These are phyloP conservation scores for Pharnaceum exiguum DNA, from an alignment of 148 eudicot species.

Conservation along the genomic window DNA sequence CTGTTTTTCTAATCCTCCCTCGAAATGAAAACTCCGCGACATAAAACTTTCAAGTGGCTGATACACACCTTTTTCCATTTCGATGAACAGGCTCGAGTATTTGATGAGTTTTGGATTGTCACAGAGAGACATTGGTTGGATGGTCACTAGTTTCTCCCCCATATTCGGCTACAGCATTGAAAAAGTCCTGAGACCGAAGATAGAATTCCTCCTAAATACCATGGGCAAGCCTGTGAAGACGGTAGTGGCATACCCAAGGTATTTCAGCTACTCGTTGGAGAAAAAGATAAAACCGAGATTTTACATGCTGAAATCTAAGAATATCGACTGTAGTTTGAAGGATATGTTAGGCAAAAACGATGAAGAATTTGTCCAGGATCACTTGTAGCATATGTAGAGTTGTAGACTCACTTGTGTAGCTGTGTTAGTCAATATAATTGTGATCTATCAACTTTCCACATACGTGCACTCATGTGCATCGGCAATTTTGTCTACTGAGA, in stretches of 20 bases:
- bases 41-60: background rate
- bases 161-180: slow-evolving; percentile 69
- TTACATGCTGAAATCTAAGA: slow-evolving; percentile 39
- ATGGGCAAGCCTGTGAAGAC: slow-evolving; percentile 64
- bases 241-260: slow-evolving; percentile 74
- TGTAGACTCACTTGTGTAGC: too few species aligned
- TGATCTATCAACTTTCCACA: too few species aligned
- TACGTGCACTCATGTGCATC: too few species aligned
- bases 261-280: slow-evolving; percentile 89
- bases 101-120: slow-evolving; percentile 54
- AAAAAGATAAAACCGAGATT: slow-evolving; percentile 79
- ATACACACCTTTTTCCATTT: background rate
- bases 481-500: too few species aligned
- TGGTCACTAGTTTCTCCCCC: slow-evolving; percentile 80
- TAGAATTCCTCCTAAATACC: slow-evolving; percentile 54
- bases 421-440: too few species aligned
- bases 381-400: too few species aligned
- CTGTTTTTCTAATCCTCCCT: background rate
- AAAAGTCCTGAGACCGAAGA: slow-evolving; percentile 67
- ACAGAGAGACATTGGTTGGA: slow-evolving; percentile 47
- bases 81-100: slow-evolving; percentile 46
- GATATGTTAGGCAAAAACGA: slow-evolving; percentile 85
- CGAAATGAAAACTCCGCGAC: background rate
- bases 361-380: slow-evolving; percentile 68
- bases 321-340: slow-evolving; percentile 49